These are phyloP conservation scores for Colletotrichum falcatum DNA, from an alignment of 2,329 filamentous ascomycete species.

Conservation along the genomic window DNA sequence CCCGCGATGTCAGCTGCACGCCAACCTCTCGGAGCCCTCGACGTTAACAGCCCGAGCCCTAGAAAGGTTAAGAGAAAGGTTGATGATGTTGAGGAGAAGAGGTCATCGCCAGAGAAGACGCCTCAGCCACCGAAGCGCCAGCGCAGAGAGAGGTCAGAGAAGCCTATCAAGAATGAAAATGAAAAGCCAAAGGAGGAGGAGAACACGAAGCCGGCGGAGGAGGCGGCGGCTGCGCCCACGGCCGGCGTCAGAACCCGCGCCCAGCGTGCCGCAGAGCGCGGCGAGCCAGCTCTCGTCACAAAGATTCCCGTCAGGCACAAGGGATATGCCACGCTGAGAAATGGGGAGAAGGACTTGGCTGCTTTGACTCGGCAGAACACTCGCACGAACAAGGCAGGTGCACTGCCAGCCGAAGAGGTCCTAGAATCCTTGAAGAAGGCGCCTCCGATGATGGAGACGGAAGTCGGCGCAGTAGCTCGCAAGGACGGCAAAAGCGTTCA, in stretches of 20 bases:
- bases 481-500: constrained; percentile 30
- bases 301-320: constrained; percentile 35
- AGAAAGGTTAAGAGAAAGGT: constrained; percentile 52
- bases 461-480: neutral
- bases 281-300: constrained; percentile 15
- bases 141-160: constrained; percentile 45
- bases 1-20: constrained; percentile 15
- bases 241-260: constrained; percentile 30
- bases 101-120: constrained; percentile 35
- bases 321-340: constrained; percentile 42
- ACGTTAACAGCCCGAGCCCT: constrained; percentile 54
- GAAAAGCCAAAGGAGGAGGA: constrained; percentile 21
- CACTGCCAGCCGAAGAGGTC: constrained; percentile 49
- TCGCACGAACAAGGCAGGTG: constrained; percentile 57
- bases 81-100: constrained; percentile 42
- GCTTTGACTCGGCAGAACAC: constrained; percentile 58
- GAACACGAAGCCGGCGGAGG: neutral
- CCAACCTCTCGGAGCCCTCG: constrained; percentile 51
- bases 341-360: constrained; percentile 56
- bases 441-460: neutral
- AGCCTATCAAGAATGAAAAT: neutral
- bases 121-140: constrained; percentile 34
- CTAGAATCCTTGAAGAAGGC: constrained; percentile 45
- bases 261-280: constrained; percentile 37
- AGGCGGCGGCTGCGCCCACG: neutral